A percentile compares a stretch with the other conserved stretches of the same genome.
phyloP scores from a whole-genome alignment of 257 asterid species.

The Linderniella brevidens region DNA sequence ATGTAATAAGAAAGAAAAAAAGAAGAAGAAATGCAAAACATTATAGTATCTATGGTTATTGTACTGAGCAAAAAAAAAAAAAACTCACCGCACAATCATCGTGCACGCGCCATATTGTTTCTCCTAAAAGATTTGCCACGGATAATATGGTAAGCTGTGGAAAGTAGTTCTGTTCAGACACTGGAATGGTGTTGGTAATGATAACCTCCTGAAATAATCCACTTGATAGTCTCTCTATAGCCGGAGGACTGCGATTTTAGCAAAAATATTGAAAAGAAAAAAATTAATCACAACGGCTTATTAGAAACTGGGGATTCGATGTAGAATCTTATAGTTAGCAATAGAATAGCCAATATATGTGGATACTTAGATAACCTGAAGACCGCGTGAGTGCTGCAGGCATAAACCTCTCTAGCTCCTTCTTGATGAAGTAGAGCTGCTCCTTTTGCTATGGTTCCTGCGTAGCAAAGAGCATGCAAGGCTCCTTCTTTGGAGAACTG shows the following conservation, averaged over 20 bases:
- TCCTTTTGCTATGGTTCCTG: slow-evolving; percentile 91
- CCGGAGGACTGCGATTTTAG: slow-evolving; percentile 71
- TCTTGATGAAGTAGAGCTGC: slow-evolving; percentile 87
- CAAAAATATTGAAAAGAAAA: slow-evolving; percentile 7
- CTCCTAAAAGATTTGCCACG: slow-evolving; percentile 80
- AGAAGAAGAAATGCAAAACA: not conserved
- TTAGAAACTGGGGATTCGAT: too few species aligned
- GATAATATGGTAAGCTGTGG: slow-evolving; percentile 86
- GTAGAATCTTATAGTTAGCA: slow-evolving; percentile 6
- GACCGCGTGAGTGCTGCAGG: slow-evolving; percentile 92
- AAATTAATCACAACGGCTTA: not conserved
- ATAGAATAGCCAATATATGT: slow-evolving; percentile 1
- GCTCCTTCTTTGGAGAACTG: too few species aligned
- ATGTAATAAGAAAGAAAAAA: slow-evolving; percentile 4
- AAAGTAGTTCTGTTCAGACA: slow-evolving; percentile 69
- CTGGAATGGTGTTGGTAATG: slow-evolving; percentile 82
- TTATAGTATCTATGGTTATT: not conserved
- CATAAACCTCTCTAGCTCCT: slow-evolving; percentile 96
- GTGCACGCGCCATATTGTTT: slow-evolving; percentile 92
- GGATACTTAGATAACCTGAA: slow-evolving; percentile 44
- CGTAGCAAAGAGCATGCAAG: slow-evolving; percentile 1
- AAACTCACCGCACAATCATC: slow-evolving; percentile 81
- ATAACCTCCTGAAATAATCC: slow-evolving; percentile 95
- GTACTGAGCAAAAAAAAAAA: not conserved
- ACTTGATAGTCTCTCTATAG: slow-evolving; percentile 76